phyloP scores from a whole-genome alignment of 2,329 filamentous ascomycete genomes.

The Sarocladium oryzae region DNA sequence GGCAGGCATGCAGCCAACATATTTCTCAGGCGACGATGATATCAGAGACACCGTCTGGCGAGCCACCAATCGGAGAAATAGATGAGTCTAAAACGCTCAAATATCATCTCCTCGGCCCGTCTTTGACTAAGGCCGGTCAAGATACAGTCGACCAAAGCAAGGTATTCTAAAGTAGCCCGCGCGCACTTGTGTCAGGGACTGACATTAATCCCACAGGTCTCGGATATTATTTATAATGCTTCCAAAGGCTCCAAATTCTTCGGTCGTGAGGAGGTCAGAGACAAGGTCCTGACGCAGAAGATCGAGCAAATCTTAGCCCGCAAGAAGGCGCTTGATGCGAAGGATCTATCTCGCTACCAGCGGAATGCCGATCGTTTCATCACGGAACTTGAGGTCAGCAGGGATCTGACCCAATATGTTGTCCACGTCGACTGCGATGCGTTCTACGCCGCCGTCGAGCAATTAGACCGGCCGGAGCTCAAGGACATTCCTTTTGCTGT shows the following conservation, averaged over 20 bases:
- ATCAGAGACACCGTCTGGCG: slow-evolving; percentile 6
- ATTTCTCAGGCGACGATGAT: neutral
- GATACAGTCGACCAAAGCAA: slow-evolving; percentile 89
- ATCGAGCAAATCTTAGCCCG: slow-evolving; percentile 72
- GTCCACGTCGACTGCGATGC: slow-evolving; percentile 96
- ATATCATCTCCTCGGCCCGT: slow-evolving; percentile 84
- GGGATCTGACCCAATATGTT: slow-evolving; percentile 78
- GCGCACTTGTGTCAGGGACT: neutral
- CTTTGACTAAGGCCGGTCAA: slow-evolving; percentile 88
- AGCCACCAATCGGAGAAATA: slow-evolving; percentile 13
- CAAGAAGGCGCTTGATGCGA: slow-evolving; percentile 67
- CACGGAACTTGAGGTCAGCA: slow-evolving; percentile 65
- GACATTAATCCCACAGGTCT: slow-evolving; percentile 50
- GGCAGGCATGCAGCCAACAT: neutral
- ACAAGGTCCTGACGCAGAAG: slow-evolving; percentile 77
- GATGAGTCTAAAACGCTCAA: slow-evolving; percentile 60
- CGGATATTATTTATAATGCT: slow-evolving; percentile 93
- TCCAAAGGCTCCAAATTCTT: slow-evolving; percentile 97
- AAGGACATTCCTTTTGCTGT: slow-evolving; percentile 87
- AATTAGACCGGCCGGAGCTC: slow-evolving; percentile 74
- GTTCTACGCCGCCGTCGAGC: slow-evolving; percentile 94
- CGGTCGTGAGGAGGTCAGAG: slow-evolving; percentile 77
- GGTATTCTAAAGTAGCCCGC: slow-evolving; percentile 41
- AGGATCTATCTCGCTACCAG: slow-evolving; percentile 67
- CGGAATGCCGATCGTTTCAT: slow-evolving; percentile 77